These are phyloP conservation scores for Cercospora canescens DNA, from an alignment of 2,329 filamentous ascomycete species.

Conservation along the genomic window DNA sequence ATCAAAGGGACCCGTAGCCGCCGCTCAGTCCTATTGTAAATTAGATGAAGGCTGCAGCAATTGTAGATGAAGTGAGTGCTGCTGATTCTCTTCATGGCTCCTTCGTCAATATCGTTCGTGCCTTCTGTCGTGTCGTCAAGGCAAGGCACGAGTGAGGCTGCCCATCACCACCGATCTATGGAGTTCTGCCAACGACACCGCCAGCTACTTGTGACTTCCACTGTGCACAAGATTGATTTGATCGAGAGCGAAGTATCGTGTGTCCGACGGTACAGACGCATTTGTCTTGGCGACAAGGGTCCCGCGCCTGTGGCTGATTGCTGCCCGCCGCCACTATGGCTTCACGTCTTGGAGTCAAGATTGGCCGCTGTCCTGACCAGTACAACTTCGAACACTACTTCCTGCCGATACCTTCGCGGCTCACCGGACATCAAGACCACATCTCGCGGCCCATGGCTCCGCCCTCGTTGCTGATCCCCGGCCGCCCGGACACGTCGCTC, in stretches of 20 bases:
- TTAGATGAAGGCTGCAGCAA: background rate
- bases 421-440: background rate
- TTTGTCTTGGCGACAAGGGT: background rate
- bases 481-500: constrained; percentile 67
- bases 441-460: background rate
- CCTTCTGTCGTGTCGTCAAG: background rate
- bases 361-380: background rate
- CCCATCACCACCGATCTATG: no score
- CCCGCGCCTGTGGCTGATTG: background rate
- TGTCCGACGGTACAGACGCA: background rate
- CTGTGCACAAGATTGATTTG: background rate
- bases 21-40: background rate
- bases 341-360: background rate
- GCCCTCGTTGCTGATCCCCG: constrained; percentile 42
- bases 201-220: no score
- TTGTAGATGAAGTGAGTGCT: background rate
- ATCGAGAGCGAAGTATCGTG: background rate
- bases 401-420: background rate
- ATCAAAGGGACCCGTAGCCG: background rate
- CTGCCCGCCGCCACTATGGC: background rate
- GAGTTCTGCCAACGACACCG: no score
- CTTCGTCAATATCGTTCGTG: background rate
- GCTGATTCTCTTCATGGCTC: background rate
- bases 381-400: background rate
- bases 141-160: background rate